Evolutionary conservation across 305 asterid species (phyloP), one percentile per base, ranked within the genome.

Genomic region (Fraxinus velutina): DNA sequence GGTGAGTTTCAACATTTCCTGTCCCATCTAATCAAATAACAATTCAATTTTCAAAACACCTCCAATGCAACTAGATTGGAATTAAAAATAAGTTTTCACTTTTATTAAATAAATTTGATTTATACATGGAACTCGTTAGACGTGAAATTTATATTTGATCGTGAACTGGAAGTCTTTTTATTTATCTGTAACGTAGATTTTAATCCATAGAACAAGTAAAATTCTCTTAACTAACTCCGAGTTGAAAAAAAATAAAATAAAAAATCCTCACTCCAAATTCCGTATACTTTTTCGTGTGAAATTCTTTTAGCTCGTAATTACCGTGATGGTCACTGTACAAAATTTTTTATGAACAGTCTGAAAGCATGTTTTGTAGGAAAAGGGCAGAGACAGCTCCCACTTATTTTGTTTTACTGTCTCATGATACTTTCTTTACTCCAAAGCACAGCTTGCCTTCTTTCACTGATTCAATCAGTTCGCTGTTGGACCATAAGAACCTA

Each of bases 341-440:
- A 0, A 0, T 0, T 15, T 15, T 50, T 15, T 37, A 47, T 47
- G 17, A 13, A 50, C 21, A 15, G 60, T 50, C 7, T 15, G 60
- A n/a, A 15, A 50, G 60, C 60, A 50, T 15, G 60, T 15, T 50
- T 50, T 15, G 60, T 50, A 15, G 60, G 60, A 50, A 47, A 44
- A 15, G 60, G 71, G 32, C 32, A 8, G 71, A 7, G 70, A 60
- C 30, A 62, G 13, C 32, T 21, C 0, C 17, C 36, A 66, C 19
- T 24, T 8, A 9, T 27, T 27, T 68, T n/a, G 19, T 29, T 68
- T 68, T 27, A 29, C 17, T 29, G 17, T 29, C 21, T 68, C 37
- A 29, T 68, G 19, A 68, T 68, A 68, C n/a, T 68, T 68, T 68
- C 74, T 68, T 68, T 12, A 68, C 74, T 68, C 74, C 74, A 68